These are phyloP conservation scores for Coniochaeta sp. DNA, from an alignment of 2,329 filamentous ascomycete species.

Conservation along the genomic window DNA sequence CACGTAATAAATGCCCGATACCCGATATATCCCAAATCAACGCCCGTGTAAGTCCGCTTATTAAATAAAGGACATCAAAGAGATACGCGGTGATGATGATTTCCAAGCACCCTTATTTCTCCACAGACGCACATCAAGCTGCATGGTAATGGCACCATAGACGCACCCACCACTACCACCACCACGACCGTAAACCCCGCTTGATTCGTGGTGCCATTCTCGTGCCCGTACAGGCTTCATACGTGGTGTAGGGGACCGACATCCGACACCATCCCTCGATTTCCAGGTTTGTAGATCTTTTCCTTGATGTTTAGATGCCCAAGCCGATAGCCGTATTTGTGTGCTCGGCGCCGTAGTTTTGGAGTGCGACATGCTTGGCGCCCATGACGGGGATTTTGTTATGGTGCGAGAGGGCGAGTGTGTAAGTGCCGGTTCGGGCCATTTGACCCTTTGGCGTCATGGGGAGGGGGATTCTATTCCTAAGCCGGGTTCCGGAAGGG, in stretches of 20 bases:
- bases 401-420: neutral
- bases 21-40: no score
- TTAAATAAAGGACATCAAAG: no score
- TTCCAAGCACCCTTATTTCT: neutral
- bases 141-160: neutral
- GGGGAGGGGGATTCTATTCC: no score
- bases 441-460: neutral
- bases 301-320: neutral
- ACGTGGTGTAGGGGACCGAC: neutral
- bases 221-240: neutral
- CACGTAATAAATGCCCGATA: neutral
- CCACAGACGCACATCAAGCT: neutral
- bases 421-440: neutral
- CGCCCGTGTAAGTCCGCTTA: no score
- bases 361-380: no score
- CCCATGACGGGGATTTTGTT: no score
- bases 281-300: neutral
- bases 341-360: neutral
- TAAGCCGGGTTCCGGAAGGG: neutral
- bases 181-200: neutral
- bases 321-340: neutral
- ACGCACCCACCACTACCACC: neutral
- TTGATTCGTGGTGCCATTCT: neutral
- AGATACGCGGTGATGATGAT: no score
- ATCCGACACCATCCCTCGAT: neutral